Evolutionary conservation across 148 eudicot genomes (phyloP), one percentile per base, ranked within the genome.

Genomic region (Vaccinium myrtillus): DNA sequence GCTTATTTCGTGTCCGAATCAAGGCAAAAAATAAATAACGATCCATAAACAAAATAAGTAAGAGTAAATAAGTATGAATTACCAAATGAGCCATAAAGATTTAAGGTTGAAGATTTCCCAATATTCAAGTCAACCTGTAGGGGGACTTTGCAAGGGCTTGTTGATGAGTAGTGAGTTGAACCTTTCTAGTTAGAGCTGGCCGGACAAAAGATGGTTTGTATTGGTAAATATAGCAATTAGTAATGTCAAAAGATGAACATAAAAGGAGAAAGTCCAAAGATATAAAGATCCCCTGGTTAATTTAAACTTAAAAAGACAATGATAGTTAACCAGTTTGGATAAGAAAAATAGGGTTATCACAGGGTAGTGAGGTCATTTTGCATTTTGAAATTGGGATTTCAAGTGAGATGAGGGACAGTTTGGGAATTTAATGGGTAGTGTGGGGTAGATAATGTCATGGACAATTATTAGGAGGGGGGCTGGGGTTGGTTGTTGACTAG

Each of bases 401-500:
- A 14, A 5, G 75, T 39, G n/a, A 30, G 70, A 43, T 12, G 8
- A 16, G 65, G 84, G 78, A 36, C 13, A 71, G 39, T 58, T 18
- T 83, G 69, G 84, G 77, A 67, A 86, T 82, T 82, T 36, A 1
- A 77, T 16, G 13, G 14, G 18, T 3, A 14, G 48, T 25, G 58
- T 25, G 50, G 76, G 83, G 83, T 50, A 65, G 16, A 30, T 3
- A 63, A 50, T 48, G 75, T 30, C 49, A 39, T 6, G 48, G 77
- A 67, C 82, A 84, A 77, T 84, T 49, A 84, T 63, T 77, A 78
- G 39, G 36, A 51, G 39, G 6, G 27, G 76, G 48, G 18, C 8
- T 77, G 75, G 77, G 50, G 69, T 77, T 84, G 65, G 85, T 83
- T 83, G 85, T 61, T 48, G 86, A 39, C 75, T 54, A 56, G n/a